Base-by-base conservation (phyloP, 495 filamentous ascomycete genomes). In the Podospora tetraspora region DNA sequence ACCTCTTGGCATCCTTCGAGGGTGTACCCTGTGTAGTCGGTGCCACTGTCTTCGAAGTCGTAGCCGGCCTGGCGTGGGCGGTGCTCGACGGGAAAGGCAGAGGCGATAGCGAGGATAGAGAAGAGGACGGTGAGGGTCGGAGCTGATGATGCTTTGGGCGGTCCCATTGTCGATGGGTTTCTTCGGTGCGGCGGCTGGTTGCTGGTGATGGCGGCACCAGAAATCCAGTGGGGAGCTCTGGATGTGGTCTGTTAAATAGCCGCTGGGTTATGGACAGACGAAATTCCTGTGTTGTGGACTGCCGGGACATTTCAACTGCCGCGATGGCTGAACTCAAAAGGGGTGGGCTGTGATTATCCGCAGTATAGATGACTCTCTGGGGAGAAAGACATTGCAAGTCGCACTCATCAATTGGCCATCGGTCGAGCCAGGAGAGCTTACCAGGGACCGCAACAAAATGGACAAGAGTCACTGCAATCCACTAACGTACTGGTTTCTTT, bases 11-110 rank as follows among this genome's bases (percentile, higher is more conserved):
- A 62, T 3, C 61, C 61, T 6, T 62, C 61, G 12, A 62, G 61
- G 24, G 61, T 62, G 61, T 62, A 62, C 1, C 61, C 61, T 1
- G 25, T 32, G 61, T 62, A 62, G 27, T 62, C 27, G 4, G 61
- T 62, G 27, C 32, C 61, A 2, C 61, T 62, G 13, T 52, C 16
- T n/a, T 52, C 43, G 6, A 52, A 52, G 3, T 2, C 19, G 4
- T 6, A 52, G 13, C 0, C 37, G 43, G 6, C 32, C 27, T 62
- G 61, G 0, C 61, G 61, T 22, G 61, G n/a, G 6, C 19, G 13
- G 13, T 1, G 34, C 34, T 1, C 12, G 7, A 37, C 27, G 0
- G 61, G 61, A 5, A 32, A 1, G 16, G 61, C 61, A 0, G 61
- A 37, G 27, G 61, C 61, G 16, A 52, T 8, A 6, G 61, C 23